These are phyloP conservation scores for Tricholoma sp. DNA, from an alignment of 768 basidiomycete species.

Conservation along the genomic window DNA sequence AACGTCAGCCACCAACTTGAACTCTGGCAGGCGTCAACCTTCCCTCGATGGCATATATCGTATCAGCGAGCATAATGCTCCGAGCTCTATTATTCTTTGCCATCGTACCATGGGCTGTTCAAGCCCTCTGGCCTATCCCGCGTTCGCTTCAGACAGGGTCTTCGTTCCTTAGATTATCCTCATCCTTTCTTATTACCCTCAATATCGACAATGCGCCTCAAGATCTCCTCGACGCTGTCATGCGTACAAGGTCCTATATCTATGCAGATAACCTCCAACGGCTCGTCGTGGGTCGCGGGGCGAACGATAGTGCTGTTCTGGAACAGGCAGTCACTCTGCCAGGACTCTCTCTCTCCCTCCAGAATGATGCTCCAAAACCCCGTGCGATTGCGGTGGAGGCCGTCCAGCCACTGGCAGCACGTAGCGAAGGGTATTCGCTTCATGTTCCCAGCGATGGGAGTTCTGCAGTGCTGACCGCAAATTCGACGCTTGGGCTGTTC, in stretches of 20 bases:
- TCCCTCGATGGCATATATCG: too few species aligned
- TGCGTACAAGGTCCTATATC: slow-evolving; percentile 40
- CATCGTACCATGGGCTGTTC: slow-evolving; percentile 8
- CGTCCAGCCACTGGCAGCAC: slow-evolving; percentile 38
- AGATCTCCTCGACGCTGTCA: slow-evolving; percentile 56
- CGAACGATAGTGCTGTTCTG: slow-evolving; percentile 36
- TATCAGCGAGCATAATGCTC: slow-evolving; percentile 3
- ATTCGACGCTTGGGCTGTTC: slow-evolving; percentile 61
- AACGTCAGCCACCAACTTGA: too few species aligned
- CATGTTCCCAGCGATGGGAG: slow-evolving; percentile 49
- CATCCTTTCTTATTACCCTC: slow-evolving; percentile 46
- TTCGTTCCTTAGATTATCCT: slow-evolving; percentile 40
- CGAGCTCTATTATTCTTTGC: neutral
- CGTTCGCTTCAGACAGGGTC: slow-evolving; percentile 38
- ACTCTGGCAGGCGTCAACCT: too few species aligned
- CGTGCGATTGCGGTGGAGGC: slow-evolving; percentile 50
- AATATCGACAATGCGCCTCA: slow-evolving; percentile 37
- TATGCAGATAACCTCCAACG: slow-evolving; percentile 52
- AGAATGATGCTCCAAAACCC: slow-evolving; percentile 18
- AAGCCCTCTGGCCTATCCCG: slow-evolving; percentile 46
- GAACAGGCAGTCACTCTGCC: slow-evolving; percentile 35
- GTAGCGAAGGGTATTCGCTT: slow-evolving; percentile 60
- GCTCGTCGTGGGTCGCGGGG: slow-evolving; percentile 56
- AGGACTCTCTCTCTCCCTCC: slow-evolving; percentile 40
- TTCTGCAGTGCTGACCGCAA: slow-evolving; percentile 51